phyloP scores from a whole-genome alignment of 129 eudicot species.

The Saussurea involucrata region DNA sequence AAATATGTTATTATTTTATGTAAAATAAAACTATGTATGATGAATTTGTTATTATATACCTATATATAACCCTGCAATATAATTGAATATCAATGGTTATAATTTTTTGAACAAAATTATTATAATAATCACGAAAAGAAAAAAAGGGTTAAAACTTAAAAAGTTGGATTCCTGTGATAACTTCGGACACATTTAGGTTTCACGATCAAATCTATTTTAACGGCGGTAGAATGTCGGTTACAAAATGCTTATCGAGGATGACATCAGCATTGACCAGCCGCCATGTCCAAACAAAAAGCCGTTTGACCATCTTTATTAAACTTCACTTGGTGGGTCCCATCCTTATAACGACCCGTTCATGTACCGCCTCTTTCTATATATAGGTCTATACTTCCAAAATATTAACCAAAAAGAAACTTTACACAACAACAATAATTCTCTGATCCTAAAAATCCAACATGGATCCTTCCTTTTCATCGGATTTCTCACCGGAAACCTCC shows the following conservation, averaged over 20 bases:
- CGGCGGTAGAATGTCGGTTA: background rate
- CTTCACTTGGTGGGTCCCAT: background rate
- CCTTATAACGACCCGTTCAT: background rate
- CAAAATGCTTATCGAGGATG: background rate
- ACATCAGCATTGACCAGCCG: conserved; percentile 24
- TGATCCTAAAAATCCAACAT: conserved; percentile 1
- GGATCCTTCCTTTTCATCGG: conserved; percentile 2
- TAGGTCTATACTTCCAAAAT: background rate
- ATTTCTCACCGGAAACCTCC: conserved; percentile 5
- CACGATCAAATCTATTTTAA: background rate
- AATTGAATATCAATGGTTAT: too few species aligned
- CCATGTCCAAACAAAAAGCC: conserved; percentile 21
- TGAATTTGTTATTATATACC: too few species aligned
- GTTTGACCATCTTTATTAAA: conserved; percentile 4
- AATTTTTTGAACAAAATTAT: too few species aligned
- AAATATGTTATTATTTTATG: too few species aligned
- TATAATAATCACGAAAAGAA: too few species aligned
- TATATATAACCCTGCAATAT: too few species aligned
- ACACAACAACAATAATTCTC: background rate
- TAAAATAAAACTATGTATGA: too few species aligned
- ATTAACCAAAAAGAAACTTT: background rate
- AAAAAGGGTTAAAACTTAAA: too few species aligned
- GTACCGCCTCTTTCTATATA: background rate
- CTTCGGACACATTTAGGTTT: background rate
- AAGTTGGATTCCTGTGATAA: background rate